Percentiles rank a stretch among this genome's conserved stretches.
Evolutionary conservation across 2,329 filamentous ascomycete genomes (phyloP).

Genomic region (Rutstroemia sydowiana): DNA sequence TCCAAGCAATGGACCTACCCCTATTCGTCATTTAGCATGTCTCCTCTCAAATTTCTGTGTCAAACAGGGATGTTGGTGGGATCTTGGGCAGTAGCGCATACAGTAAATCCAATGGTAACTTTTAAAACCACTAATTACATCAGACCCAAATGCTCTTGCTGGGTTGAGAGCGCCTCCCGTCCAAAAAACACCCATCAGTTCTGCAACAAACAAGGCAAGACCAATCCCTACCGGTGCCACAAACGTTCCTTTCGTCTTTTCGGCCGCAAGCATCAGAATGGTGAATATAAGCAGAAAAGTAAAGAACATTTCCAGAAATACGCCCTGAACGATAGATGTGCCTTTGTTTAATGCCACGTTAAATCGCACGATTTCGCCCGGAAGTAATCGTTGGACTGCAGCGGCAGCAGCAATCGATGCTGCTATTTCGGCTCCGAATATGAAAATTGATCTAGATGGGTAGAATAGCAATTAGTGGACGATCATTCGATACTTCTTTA

Average conservation of each 20-base stretch:
- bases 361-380: too few relatives aligned
- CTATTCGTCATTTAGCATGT: slow-evolving; percentile 10
- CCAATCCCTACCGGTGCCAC: slow-evolving; percentile 42
- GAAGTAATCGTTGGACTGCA: not conserved
- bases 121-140: slow-evolving; percentile 36
- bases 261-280: slow-evolving; percentile 37
- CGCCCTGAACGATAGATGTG: slow-evolving; percentile 31
- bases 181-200: slow-evolving; percentile 35
- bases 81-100: too few relatives aligned
- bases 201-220: slow-evolving; percentile 37
- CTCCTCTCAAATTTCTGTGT: too few relatives aligned
- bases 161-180: slow-evolving; percentile 42
- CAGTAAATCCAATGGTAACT: slow-evolving; percentile 41
- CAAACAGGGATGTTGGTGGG: too few relatives aligned
- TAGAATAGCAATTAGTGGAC: too few relatives aligned
- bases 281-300: slow-evolving; percentile 40
- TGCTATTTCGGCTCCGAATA: too few relatives aligned
- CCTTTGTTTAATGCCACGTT: not conserved
- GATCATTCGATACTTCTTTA: too few relatives aligned
- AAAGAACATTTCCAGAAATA: slow-evolving; percentile 41
- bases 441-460: too few relatives aligned
- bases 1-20: slow-evolving; percentile 44
- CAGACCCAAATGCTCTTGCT: slow-evolving; percentile 38
- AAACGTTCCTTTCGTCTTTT: slow-evolving; percentile 33
- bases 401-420: slow-evolving; percentile 29